These are phyloP conservation scores for Ophiocytium majus DNA, from an alignment of 352 stramenopile genomes.

Conservation along the genomic window DNA sequence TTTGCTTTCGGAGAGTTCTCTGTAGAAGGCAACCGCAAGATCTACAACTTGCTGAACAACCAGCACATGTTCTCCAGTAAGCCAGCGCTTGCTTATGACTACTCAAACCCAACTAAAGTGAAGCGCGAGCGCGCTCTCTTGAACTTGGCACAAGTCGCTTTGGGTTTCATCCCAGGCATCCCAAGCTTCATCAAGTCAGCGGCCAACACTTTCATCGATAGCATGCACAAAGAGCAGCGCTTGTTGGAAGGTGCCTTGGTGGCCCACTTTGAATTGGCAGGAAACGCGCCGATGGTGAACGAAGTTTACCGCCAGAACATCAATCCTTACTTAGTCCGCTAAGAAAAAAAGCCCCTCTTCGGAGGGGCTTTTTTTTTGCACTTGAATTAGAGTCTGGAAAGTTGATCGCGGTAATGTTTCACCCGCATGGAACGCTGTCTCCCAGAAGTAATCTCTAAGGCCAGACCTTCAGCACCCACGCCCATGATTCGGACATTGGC, in stretches of 20 bases:
- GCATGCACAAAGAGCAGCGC: background rate
- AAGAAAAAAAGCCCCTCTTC: too few relatives aligned
- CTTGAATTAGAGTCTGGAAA: too few relatives aligned
- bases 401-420: too few relatives aligned
- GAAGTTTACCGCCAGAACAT: background rate
- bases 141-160: background rate
- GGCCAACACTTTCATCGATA: background rate
- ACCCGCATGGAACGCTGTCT: too few relatives aligned
- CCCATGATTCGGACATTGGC: too few relatives aligned
- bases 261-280: background rate
- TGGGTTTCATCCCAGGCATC: conserved; percentile 8
- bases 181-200: background rate
- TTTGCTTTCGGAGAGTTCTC: background rate
- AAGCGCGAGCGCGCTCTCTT: background rate
- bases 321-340: background rate
- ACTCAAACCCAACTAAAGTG: background rate
- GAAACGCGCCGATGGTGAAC: background rate
- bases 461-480: too few relatives aligned
- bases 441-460: too few relatives aligned
- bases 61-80: background rate
- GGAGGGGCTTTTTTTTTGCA: too few relatives aligned
- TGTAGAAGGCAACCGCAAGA: background rate
- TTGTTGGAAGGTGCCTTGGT: background rate
- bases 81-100: background rate
- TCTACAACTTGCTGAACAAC: background rate